These are phyloP conservation scores for Cystobasidium sp. DNA, from an alignment of 1,284 basidiomycete species.

Conservation along the genomic window DNA sequence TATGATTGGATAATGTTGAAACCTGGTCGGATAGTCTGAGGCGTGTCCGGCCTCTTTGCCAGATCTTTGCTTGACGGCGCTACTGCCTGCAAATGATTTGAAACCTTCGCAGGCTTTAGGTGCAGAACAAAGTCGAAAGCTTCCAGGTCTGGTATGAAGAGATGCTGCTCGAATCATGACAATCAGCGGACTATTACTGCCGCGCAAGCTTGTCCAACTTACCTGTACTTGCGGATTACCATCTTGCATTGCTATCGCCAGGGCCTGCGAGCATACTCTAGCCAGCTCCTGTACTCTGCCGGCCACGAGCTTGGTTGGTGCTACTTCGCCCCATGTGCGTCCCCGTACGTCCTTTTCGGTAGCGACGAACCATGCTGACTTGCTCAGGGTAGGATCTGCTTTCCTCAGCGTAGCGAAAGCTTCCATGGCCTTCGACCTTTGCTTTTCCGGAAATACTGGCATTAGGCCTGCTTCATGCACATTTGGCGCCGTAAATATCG, in stretches of 20 bases:
- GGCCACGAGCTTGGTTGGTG: conserved; percentile 71
- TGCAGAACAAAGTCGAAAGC: conserved; percentile 87
- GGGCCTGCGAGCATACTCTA: conserved; percentile 66
- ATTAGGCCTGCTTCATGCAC: conserved; percentile 55
- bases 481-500: conserved; percentile 58
- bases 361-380: conserved; percentile 75
- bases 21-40: conserved; percentile 62
- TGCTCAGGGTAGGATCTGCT: conserved; percentile 58
- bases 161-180: conserved; percentile 61
- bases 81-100: conserved; percentile 68
- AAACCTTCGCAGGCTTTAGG: conserved; percentile 68
- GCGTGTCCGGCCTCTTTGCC: conserved; percentile 54
- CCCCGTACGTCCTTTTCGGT: conserved; percentile 81
- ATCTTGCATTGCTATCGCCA: conserved; percentile 54
- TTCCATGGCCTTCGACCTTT: conserved; percentile 67
- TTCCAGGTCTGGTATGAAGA: conserved; percentile 80
- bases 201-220: conserved; percentile 42
- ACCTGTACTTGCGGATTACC: conserved; percentile 65
- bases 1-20: conserved; percentile 80
- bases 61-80: conserved; percentile 59
- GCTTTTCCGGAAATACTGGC: conserved; percentile 57
- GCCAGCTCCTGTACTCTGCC: conserved; percentile 72
- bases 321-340: conserved; percentile 71
- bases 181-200: conserved; percentile 8
- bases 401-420: conserved; percentile 58